phyloP scores from a whole-genome alignment of 2,329 filamentous ascomycete species.

The Fusarium buharicum region DNA sequence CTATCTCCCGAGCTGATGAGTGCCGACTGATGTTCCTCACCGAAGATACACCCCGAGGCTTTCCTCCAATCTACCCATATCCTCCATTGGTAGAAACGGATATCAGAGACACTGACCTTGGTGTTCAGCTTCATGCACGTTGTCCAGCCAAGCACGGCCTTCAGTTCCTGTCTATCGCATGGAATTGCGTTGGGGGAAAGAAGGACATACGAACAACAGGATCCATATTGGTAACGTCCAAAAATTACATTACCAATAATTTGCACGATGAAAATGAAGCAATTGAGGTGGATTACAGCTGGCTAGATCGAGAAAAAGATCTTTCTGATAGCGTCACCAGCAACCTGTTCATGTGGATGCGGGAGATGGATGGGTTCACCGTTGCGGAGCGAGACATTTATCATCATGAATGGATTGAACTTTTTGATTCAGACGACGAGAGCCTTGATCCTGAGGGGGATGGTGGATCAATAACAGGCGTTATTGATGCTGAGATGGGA shows the following conservation, averaged over 20 bases:
- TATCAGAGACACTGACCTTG: slow-evolving; percentile 8
- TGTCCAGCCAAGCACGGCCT: slow-evolving; percentile 5
- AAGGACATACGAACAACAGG: slow-evolving; percentile 1
- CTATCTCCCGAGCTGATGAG: slow-evolving; percentile 13
- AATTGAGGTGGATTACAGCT: slow-evolving; percentile 4
- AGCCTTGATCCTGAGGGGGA: slow-evolving; percentile 5
- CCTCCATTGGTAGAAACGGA: slow-evolving; percentile 4
- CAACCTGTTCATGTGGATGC: slow-evolving; percentile 24
- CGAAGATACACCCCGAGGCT: slow-evolving; percentile 2
- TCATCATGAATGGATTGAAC: slow-evolving; percentile 22
- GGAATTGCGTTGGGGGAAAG: slow-evolving; percentile 2
- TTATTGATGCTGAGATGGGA: background rate
- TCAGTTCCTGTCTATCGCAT: background rate
- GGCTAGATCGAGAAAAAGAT: slow-evolving; percentile 22
- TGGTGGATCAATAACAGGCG: slow-evolving; percentile 2
- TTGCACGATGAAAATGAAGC: background rate
- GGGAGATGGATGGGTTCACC: slow-evolving; percentile 13
- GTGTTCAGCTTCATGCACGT: slow-evolving; percentile 3
- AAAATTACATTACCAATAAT: background rate
- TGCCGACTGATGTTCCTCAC: slow-evolving; percentile 10
- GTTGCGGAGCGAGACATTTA: slow-evolving; percentile 24
- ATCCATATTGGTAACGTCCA: background rate
- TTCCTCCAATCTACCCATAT: slow-evolving; percentile 8
- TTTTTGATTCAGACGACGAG: slow-evolving; percentile 17
- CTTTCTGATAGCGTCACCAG: slow-evolving; percentile 12